A percentile compares a stretch with the other conserved stretches of the same genome.
phyloP scores from a whole-genome alignment of 31 red algal species.

The Pterothamnion heteromorphum region DNA sequence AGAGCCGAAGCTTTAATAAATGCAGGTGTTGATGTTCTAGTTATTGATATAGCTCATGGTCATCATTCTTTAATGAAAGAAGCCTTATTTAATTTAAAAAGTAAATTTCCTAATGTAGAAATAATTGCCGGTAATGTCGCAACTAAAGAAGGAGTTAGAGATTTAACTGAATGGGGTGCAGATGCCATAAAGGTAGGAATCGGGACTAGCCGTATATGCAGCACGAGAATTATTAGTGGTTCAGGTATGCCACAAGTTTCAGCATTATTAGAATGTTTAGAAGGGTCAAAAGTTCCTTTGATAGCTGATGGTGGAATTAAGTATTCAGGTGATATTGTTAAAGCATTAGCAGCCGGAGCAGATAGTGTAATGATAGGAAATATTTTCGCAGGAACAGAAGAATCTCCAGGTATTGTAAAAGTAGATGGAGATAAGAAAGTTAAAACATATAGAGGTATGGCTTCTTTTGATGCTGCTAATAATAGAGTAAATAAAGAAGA shows the following conservation, averaged over 20 bases:
- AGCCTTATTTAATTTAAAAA: conserved; percentile 86
- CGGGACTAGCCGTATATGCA: conserved; percentile 96
- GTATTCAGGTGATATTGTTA: conserved; percentile 92
- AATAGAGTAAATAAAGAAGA: too few relatives aligned
- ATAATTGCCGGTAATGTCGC: conserved; percentile 95
- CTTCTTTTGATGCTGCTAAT: too few relatives aligned
- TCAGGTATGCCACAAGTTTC: conserved; percentile 91
- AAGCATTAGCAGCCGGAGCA: conserved; percentile 83
- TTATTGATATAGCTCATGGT: conserved; percentile 93
- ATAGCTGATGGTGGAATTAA: conserved; percentile 97
- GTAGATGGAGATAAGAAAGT: conserved; percentile 92
- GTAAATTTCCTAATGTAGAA: conserved; percentile 79
- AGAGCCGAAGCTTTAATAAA: conserved; percentile 86
- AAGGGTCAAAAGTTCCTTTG: conserved; percentile 68
- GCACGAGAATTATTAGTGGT: conserved; percentile 93
- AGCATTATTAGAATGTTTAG: conserved; percentile 76
- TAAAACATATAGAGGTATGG: conserved; percentile 99
- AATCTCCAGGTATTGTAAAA: conserved; percentile 90
- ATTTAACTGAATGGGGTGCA: conserved; percentile 83
- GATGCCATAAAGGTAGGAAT: conserved; percentile 93
- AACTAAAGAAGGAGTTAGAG: conserved; percentile 87
- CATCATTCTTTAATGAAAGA: conserved; percentile 85
- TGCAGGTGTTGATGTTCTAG: conserved; percentile 88
- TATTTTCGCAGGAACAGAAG: conserved; percentile 95
- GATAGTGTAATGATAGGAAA: conserved; percentile 91